phyloP scores from a whole-genome alignment of 2,329 filamentous ascomycete species.

The Boeremia lycopersici region DNA sequence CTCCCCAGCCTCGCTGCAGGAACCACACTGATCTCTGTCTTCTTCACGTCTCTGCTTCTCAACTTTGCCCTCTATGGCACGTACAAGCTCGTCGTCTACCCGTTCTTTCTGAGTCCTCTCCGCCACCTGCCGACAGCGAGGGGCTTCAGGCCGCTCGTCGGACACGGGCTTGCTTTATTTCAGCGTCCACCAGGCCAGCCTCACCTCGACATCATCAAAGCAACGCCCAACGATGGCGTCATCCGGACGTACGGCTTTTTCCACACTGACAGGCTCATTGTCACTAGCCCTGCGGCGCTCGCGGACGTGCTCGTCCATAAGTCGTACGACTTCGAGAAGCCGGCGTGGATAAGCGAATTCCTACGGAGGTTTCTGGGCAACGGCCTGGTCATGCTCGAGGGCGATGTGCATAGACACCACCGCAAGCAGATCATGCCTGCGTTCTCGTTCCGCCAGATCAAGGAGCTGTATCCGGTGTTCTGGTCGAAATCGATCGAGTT shows the following conservation, averaged over 20 bases:
- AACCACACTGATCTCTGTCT: conserved; percentile 21
- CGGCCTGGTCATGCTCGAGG: conserved; percentile 58
- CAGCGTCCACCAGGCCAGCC: conserved; percentile 41
- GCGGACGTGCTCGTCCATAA: conserved; percentile 60
- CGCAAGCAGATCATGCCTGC: conserved; percentile 80
- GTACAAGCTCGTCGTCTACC: conserved; percentile 41
- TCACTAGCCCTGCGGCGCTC: conserved; percentile 50
- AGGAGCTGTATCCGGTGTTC: conserved; percentile 82
- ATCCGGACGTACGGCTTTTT: conserved; percentile 49
- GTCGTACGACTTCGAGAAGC: conserved; percentile 62
- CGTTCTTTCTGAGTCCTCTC: conserved; percentile 48
- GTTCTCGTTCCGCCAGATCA: conserved; percentile 85
- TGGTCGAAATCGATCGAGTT: conserved; percentile 78
- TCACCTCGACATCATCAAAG: conserved; percentile 45
- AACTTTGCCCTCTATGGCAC: conserved; percentile 25
- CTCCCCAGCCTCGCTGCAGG: conserved; percentile 23
- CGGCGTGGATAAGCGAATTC: conserved; percentile 51
- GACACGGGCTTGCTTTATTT: conserved; percentile 46
- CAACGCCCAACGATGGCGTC: conserved; percentile 49
- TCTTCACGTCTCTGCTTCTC: conserved; percentile 24
- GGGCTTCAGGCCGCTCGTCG: conserved; percentile 43
- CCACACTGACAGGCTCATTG: conserved; percentile 45
- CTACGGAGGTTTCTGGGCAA: conserved; percentile 57
- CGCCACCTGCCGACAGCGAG: conserved; percentile 45
- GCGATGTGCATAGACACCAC: conserved; percentile 57